Evolutionary conservation across 1,284 basidiomycete species (phyloP).

Genomic region (Apiotrichum montevideense): DNA sequence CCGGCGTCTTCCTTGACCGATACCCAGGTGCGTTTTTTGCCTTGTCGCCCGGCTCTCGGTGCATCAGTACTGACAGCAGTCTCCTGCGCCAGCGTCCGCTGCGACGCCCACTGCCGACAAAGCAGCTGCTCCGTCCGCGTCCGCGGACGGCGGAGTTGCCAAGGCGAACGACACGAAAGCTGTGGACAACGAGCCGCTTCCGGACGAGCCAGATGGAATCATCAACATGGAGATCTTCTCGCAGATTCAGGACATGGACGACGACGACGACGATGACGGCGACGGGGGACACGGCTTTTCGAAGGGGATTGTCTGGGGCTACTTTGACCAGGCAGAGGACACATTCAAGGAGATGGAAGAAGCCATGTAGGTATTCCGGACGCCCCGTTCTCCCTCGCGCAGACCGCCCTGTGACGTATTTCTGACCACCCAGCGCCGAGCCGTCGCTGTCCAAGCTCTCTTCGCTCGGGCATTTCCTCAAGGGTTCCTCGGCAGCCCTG

Average conservation of each 20-base stretch:
- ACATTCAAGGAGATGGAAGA: slow-evolving; percentile 75
- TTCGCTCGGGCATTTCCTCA: slow-evolving; percentile 81
- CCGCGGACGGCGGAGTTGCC: not conserved
- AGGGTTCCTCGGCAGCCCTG: slow-evolving; percentile 86
- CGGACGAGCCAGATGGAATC: slow-evolving; percentile 32
- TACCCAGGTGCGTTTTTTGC: no score
- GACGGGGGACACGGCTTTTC: slow-evolving; percentile 61
- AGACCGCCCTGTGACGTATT: not conserved
- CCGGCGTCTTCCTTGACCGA: no score
- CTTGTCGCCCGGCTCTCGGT: not conserved
- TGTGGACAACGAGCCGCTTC: slow-evolving; percentile 6
- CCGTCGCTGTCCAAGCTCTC: slow-evolving; percentile 53
- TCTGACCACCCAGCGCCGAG: slow-evolving; percentile 10
- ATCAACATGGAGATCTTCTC: slow-evolving; percentile 74
- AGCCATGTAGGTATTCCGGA: slow-evolving; percentile 60
- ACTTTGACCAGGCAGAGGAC: slow-evolving; percentile 66
- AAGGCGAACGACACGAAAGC: not conserved
- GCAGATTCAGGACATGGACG: slow-evolving; percentile 87
- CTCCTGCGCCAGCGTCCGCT: not conserved
- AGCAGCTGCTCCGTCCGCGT: not conserved
- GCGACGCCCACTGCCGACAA: not conserved
- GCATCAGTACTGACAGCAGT: not conserved
- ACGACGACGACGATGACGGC: slow-evolving; percentile 55
- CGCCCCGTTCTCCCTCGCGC: not conserved
- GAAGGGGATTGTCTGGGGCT: slow-evolving; percentile 67